Base-by-base conservation (phyloP, 1,284 basidiomycete species). In the Sporisorium scitamineum region DNA sequence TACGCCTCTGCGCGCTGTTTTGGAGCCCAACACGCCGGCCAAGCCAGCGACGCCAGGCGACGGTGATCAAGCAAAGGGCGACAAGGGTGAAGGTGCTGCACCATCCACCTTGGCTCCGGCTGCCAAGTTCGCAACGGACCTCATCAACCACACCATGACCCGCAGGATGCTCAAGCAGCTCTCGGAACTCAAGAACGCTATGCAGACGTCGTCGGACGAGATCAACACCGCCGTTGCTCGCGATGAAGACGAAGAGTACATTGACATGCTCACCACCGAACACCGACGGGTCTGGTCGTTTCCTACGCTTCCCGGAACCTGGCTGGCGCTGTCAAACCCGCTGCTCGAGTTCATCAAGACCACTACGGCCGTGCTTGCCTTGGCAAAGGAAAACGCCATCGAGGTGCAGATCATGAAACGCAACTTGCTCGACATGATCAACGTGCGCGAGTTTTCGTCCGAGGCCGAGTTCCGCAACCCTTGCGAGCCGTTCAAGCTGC, bases 271-370 rank as follows among this genome's bases (percentile, higher is more conserved):
- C 20, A 58, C 62, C 24, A 57, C 54, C 13, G 65, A 74, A 26
- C 77, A 70, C 18, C 92, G 93, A 84, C 86, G 88, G 0, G 18
- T 52, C 16, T 86, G 84, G 78, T 56, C 68, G 1, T 99, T 99
- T 87, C 97, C 96, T 0, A 81, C 91, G 42, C 90, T 95, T 7
- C 95, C 97, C 0, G 97, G 97, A 9, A 92, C 93, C 2, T 89
- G 94, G 81, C 88, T 95, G 14, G 88, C 90, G 37, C 87, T 93
- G 68, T 89, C 88, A 4, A 93, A 95, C 76, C 92, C 81, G 13
- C 87, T 91, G 0, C 90, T 99, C 34, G 96, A 99, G 85, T 93
- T 97, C 72, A 88, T 94, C 88, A 99, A 99, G 87, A 92, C 91
- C 64, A 87, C 90, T 2, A 95, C 93, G 76, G 94, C 94, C 2